Base-by-base conservation (phyloP, 441 rosid species). In the Aquilaria agallochum region DNA sequence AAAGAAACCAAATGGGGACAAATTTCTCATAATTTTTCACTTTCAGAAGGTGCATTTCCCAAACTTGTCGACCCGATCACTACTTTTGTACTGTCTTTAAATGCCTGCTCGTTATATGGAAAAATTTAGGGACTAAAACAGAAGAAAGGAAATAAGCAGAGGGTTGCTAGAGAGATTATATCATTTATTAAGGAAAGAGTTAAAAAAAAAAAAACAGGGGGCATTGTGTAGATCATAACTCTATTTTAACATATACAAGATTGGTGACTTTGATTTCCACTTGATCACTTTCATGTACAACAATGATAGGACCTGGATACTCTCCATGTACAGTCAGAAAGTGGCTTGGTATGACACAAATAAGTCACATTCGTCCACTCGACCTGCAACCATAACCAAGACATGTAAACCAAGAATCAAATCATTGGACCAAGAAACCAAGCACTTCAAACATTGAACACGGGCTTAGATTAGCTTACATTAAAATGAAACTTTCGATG, bases 201-300 rank as follows among this genome's bases (percentile, higher is more conserved):
- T 20, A 20, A 20, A 20, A 20, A 20, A 20, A 20, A 20, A 20
- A 20, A 20, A 20, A 20, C 27, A 20, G 27, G 27, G 27, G 27
- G 27, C 27, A 20, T 20, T 20, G 27, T 20, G 27, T 20, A 20
- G 27, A 20, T 20, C 27, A 20, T 20, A 20, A 20, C 27, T 20
- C 27, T 20, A 20, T 20, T 20, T 20, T 20, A 20, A 1, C 27
- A 20, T 20, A 20, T 20, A 20, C 1, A 20, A 64, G 59, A 51
- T 87, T 84, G 9, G 83, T 87, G 72, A 87, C 88, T 74, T 82
- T 78, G 55, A 84, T 69, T 71, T 80, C 81, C 9, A 87, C 83
- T 53, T 63, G 56, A 70, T 87, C 88, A 12, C 90, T 88, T 80
- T 87, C 93, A 50, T 79, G 54, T 30, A 84, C 78, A 36, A 73